Evolutionary conservation across 257 asterid genomes (phyloP).

Genomic region (Verbena officinalis): DNA sequence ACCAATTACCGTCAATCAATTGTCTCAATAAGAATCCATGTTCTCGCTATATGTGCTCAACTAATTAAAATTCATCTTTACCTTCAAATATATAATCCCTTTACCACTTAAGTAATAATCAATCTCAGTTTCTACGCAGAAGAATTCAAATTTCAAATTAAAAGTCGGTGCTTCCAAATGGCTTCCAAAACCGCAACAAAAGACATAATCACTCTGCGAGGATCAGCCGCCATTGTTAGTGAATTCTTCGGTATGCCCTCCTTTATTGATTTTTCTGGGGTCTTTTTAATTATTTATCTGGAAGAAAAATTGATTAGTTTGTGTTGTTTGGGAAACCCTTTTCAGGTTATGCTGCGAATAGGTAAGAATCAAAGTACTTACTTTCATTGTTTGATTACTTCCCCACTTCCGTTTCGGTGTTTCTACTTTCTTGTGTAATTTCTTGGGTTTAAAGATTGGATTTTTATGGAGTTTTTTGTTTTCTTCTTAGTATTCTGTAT

Average conservation of each 20-base stretch:
- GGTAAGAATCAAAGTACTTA: slow-evolving; percentile 41
- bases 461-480: slow-evolving; percentile 24
- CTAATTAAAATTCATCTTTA: not conserved
- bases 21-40: not conserved
- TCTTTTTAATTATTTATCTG: not conserved
- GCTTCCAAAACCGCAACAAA: slow-evolving; percentile 78
- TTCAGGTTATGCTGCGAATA: slow-evolving; percentile 92
- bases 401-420: not conserved
- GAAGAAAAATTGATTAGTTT: slow-evolving; percentile 22
- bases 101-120: not conserved
- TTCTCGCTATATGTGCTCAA: not conserved
- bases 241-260: slow-evolving; percentile 76
- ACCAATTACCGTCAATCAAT: not conserved
- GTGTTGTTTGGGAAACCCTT: slow-evolving; percentile 24
- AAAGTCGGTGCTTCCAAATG: slow-evolving; percentile 37
- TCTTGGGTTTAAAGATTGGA: slow-evolving; percentile 1
- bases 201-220: slow-evolving; percentile 90
- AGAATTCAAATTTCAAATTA: not conserved
- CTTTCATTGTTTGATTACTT: no score
- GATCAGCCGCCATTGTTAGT: slow-evolving; percentile 87
- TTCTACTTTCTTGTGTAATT: not conserved
- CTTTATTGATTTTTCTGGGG: not conserved
- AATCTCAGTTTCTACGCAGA: not conserved
- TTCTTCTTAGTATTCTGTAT: slow-evolving; percentile 59
- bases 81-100: not conserved